phyloP scores from a whole-genome alignment of 345 rosid genomes.

The Camelina laxa region DNA sequence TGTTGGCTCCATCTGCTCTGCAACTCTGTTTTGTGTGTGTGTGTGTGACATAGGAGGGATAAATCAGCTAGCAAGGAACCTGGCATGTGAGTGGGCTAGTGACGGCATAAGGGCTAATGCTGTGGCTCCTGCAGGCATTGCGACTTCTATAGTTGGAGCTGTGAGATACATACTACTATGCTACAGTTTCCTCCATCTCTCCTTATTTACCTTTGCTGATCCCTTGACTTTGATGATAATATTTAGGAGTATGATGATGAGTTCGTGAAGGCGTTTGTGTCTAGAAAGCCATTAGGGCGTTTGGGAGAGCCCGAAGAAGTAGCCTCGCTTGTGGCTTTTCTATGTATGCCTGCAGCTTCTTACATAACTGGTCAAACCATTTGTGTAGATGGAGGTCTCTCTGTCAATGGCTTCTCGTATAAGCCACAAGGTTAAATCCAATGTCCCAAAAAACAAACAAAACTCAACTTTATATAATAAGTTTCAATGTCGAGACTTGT shows the following conservation, averaged over 20 bases:
- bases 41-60: constrained; percentile 55
- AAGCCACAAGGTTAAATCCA: constrained; percentile 30
- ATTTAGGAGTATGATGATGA: constrained; percentile 39
- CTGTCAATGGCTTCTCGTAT: constrained; percentile 51
- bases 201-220: constrained; percentile 18
- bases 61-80: constrained; percentile 70
- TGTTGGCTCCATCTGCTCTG: no score
- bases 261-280: constrained; percentile 24
- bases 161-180: constrained; percentile 46
- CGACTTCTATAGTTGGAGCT: constrained; percentile 67
- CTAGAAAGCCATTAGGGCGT: constrained; percentile 58
- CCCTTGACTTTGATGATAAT: constrained; percentile 18
- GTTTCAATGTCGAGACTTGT: constrained; percentile 2
- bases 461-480: neutral
- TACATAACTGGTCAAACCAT: constrained; percentile 70
- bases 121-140: constrained; percentile 81
- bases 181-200: neutral
- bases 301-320: constrained; percentile 60
- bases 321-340: constrained; percentile 55
- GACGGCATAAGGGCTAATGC: constrained; percentile 78
- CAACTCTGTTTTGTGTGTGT: neutral
- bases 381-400: constrained; percentile 60
- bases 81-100: constrained; percentile 87
- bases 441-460: neutral
- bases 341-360: constrained; percentile 69